Percentiles rank a stretch among this genome's conserved stretches.
These are phyloP conservation scores for Cercospora beticola DNA, from an alignment of 2,329 filamentous ascomycete genomes.

Conservation along the genomic window DNA sequence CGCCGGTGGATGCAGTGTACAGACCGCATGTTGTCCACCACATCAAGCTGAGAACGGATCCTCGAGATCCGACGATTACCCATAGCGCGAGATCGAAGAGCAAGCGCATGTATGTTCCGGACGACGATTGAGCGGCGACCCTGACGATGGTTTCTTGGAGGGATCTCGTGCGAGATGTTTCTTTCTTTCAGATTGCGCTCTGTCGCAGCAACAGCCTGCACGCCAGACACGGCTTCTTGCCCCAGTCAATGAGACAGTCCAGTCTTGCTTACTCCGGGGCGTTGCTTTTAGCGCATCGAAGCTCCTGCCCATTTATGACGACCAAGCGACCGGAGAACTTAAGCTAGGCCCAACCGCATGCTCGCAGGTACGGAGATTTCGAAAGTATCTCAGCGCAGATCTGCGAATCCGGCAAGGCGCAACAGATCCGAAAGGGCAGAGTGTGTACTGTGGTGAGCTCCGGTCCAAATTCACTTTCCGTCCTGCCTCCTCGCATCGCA, in stretches of 20 bases:
- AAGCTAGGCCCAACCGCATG: neutral
- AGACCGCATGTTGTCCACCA: conserved; percentile 92
- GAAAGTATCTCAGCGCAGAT: neutral
- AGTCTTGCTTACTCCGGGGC: too few relatives aligned
- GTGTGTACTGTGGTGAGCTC: neutral
- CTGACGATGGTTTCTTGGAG: neutral
- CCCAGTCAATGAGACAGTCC: neutral
- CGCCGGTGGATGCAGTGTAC: conserved; percentile 85
- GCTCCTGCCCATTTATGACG: neutral
- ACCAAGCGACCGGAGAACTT: neutral
- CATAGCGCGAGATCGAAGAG: conserved; percentile 23
- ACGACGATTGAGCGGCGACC: conserved; percentile 25
- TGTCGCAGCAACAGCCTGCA: neutral
- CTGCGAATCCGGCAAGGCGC: neutral
- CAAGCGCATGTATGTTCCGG: conserved; percentile 13
- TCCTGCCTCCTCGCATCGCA: neutral
- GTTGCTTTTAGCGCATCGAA: neutral
- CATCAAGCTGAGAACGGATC: conserved; percentile 56
- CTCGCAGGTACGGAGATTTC: too few relatives aligned
- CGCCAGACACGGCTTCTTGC: neutral
- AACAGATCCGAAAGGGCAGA: neutral
- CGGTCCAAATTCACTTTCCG: neutral
- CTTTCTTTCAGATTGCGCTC: neutral
- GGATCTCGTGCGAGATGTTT: neutral
- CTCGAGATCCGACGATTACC: conserved; percentile 42